Evolutionary conservation across 2,329 filamentous ascomycete species (phyloP).

Genomic region (Pseudogymnoascus sp.): DNA sequence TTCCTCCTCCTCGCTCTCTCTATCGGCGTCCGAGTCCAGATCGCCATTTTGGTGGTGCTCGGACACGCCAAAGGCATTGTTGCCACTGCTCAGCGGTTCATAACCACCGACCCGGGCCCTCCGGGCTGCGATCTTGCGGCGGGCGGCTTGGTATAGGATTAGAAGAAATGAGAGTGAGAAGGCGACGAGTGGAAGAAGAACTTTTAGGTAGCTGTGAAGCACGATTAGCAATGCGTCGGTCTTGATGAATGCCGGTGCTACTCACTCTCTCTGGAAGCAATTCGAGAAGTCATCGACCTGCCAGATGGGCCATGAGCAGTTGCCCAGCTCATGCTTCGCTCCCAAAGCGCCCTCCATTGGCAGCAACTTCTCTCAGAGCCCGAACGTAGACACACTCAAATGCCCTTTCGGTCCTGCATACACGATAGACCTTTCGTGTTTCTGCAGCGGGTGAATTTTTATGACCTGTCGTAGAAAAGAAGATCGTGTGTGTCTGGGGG

Average conservation of each 20-base stretch:
- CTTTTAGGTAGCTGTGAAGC: slow-evolving; percentile 61
- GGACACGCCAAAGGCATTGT: slow-evolving; percentile 31
- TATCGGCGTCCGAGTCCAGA: slow-evolving; percentile 43
- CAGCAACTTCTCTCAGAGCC: slow-evolving; percentile 1
- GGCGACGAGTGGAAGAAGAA: slow-evolving; percentile 66
- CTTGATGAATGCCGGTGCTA: slow-evolving; percentile 16
- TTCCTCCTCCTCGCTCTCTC: slow-evolving; percentile 39
- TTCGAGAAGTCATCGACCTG: slow-evolving; percentile 53
- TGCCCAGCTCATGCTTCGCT: slow-evolving; percentile 15
- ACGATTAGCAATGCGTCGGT: slow-evolving; percentile 15
- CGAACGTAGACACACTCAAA: background rate
- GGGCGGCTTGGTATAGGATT: slow-evolving; percentile 50
- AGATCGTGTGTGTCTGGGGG: background rate
- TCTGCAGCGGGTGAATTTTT: background rate
- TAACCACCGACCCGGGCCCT: slow-evolving; percentile 43
- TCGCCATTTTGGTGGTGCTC: slow-evolving; percentile 30
- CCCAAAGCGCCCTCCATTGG: background rate
- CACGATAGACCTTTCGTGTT: background rate
- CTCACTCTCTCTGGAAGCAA: slow-evolving; percentile 62
- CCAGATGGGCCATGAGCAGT: slow-evolving; percentile 38
- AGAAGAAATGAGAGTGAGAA: slow-evolving; percentile 62
- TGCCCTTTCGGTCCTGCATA: slow-evolving; percentile 1
- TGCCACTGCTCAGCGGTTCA: slow-evolving; percentile 41
- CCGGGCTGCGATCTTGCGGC: slow-evolving; percentile 44
- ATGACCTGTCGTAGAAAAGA: background rate